Base-by-base conservation (phyloP, 345 rosid species). In the Citrus mangshanensis region DNA sequence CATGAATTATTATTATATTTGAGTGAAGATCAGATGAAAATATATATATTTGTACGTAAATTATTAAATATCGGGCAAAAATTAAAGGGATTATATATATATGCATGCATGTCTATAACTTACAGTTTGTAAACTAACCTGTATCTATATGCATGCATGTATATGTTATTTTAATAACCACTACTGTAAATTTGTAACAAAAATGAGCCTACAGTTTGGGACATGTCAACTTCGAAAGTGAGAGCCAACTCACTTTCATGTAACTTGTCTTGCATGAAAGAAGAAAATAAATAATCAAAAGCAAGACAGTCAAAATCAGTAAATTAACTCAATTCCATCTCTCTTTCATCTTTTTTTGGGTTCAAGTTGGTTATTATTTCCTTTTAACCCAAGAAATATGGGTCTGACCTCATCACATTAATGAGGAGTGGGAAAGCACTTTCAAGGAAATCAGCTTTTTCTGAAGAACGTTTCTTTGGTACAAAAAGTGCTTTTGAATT, bases 231-330 rank as follows among this genome's bases (percentile, higher is more conserved):
- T 14, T 40, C 74, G 66, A 13, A 46, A 46, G 4, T 13, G 51
- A 46, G 34, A 63, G 79, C 35, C 18, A 27, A 71, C 63, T 49
- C 32, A 27, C 4, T 6, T 68, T 73, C 25, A 34, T 65, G 18
- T 59, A 73, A 58, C 70, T 77, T 80, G 81, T 77, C 83, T 76
- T 73, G 83, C 49, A 61, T n/a, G 58, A 77, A 80, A 73, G 30
- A 72, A 80, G 83, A 77, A 76, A 83, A 38, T 7, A 61, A 6
- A 75, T 62, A 6, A 75, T 62, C 21, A 8, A 51, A 27, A 62
- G 2, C 18, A 25, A 13, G 28, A 14, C 19, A 62, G 7, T 27
- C 28, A 5, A 12, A 61, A 27, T 56, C 7, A 22, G 61, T 19
- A 2, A 7, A 56, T 56, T 56, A 46, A 13, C 51, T 46, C 9